Percentiles rank a stretch among this genome's conserved stretches.
Conservation (phyloP, 768 basidiomycete genomes). For the Amanita molliuscula region DNA sequence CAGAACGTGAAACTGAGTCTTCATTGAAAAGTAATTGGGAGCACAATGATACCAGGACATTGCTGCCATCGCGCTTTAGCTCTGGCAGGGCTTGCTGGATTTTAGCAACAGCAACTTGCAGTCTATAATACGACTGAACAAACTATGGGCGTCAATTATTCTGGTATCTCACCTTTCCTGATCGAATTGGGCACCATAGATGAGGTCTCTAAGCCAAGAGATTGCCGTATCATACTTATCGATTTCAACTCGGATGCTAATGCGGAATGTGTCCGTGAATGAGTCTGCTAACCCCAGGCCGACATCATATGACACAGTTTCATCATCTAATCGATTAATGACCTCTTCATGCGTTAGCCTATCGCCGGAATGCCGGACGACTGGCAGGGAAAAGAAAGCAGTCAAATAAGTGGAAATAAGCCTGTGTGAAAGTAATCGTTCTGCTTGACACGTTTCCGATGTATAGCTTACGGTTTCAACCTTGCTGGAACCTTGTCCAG, state of each 20-base stretch:
- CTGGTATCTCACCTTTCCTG: slow-evolving; percentile 52
- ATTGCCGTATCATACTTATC: slow-evolving; percentile 72
- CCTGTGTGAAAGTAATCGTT: slow-evolving; percentile 24
- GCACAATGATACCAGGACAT: slow-evolving; percentile 66
- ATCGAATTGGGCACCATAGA: slow-evolving; percentile 69
- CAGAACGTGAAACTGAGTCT: slow-evolving; percentile 57
- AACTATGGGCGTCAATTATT: not conserved
- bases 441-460: not conserved
- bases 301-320: slow-evolving; percentile 81
- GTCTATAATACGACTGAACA: slow-evolving; percentile 26
- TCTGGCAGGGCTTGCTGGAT: slow-evolving; percentile 85
- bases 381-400: slow-evolving; percentile 83
- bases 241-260: slow-evolving; percentile 80
- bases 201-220: slow-evolving; percentile 75
- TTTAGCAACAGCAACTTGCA: slow-evolving; percentile 81
- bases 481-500: slow-evolving; percentile 59
- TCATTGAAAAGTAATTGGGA: slow-evolving; percentile 56
- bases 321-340: slow-evolving; percentile 80
- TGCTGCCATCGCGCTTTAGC: slow-evolving; percentile 81
- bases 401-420: slow-evolving; percentile 70
- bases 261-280: slow-evolving; percentile 68
- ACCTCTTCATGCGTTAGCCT: slow-evolving; percentile 80
- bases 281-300: slow-evolving; percentile 49
- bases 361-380: slow-evolving; percentile 61
- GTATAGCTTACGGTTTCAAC: slow-evolving; percentile 57